A percentile compares a stretch with the other conserved stretches of the same genome.
phyloP scores from a whole-genome alignment of 2,329 filamentous ascomycete species.

The Colletotrichum nymphaeae region DNA sequence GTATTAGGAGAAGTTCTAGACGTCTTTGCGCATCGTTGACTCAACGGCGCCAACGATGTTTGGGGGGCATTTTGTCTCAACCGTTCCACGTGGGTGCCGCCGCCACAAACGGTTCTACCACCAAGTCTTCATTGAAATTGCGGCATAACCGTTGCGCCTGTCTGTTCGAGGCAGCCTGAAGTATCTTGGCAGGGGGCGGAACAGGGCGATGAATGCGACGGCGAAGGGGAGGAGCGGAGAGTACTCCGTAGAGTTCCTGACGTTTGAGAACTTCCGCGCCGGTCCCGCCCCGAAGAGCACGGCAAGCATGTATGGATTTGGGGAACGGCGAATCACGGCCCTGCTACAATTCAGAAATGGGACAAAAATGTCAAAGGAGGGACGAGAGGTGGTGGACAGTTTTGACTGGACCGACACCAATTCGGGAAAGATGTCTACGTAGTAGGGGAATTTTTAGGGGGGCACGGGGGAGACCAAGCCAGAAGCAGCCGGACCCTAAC shows the following conservation, averaged over 20 bases:
- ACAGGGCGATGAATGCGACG: neutral
- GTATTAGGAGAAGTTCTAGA: neutral
- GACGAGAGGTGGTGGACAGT: neutral
- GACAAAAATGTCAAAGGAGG: neutral
- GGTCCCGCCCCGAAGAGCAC: neutral
- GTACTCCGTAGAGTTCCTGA: no score
- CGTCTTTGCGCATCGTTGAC: neutral
- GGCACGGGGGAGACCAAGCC: neutral
- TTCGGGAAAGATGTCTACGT: neutral
- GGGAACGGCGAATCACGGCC: neutral
- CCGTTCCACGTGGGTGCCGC: constrained; percentile 11
- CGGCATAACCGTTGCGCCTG: neutral
- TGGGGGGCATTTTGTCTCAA: neutral
- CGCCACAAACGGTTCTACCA: constrained; percentile 1
- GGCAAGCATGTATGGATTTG: neutral
- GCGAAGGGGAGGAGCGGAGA: neutral
- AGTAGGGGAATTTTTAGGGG: neutral
- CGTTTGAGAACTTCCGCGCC: neutral
- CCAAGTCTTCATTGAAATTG: neutral
- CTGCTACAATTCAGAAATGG: neutral
- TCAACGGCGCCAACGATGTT: constrained; percentile 13
- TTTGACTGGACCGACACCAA: neutral
- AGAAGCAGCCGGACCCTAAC: constrained; percentile 21
- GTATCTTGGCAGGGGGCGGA: neutral
- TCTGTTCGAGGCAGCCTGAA: neutral